A percentile compares a stretch with the other conserved stretches of the same genome.
phyloP scores from a whole-genome alignment of 2,329 filamentous ascomycete genomes.

The Penicillium sp. region DNA sequence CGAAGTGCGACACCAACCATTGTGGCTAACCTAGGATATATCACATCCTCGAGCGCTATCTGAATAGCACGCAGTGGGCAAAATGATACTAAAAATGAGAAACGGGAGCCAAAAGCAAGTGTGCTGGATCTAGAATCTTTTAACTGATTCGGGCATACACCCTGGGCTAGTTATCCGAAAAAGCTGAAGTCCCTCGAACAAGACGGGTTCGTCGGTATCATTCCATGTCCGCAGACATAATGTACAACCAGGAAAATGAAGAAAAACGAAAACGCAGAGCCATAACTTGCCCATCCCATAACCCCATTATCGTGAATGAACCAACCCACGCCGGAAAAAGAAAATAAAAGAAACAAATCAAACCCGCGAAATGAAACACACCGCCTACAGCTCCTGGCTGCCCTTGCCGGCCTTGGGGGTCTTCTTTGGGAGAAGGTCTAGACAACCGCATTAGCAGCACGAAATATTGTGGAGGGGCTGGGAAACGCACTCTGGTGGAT shows the following conservation, averaged over 20 bases:
- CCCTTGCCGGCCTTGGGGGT: constrained; percentile 91
- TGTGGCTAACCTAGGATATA: too few relatives aligned
- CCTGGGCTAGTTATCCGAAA: constrained; percentile 21
- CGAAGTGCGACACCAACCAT: too few relatives aligned
- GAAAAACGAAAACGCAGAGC: constrained; percentile 54
- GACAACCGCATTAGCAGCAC: constrained; percentile 44
- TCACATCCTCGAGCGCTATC: too few relatives aligned
- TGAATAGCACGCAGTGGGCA: too few relatives aligned
- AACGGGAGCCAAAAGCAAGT: not conserved
- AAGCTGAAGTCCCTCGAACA: constrained; percentile 32
- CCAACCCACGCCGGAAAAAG: constrained; percentile 73
- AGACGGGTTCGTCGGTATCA: constrained; percentile 40
- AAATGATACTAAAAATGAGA: not conserved
- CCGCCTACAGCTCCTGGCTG: constrained; percentile 86
- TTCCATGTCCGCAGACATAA: constrained; percentile 58
- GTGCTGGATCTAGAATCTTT: constrained; percentile 23
- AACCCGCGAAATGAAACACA: constrained; percentile 48
- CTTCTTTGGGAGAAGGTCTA: constrained; percentile 99
- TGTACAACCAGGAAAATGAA: constrained; percentile 56
- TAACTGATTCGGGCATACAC: constrained; percentile 25
- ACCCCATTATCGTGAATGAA: constrained; percentile 70
- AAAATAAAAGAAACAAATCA: constrained; percentile 58
- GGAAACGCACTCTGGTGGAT: constrained; percentile 84
- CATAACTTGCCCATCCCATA: constrained; percentile 60
- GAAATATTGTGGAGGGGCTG: not conserved